These are phyloP conservation scores for Apiotrichum veenhuisii DNA, from an alignment of 1,284 basidiomycete species.

Conservation along the genomic window DNA sequence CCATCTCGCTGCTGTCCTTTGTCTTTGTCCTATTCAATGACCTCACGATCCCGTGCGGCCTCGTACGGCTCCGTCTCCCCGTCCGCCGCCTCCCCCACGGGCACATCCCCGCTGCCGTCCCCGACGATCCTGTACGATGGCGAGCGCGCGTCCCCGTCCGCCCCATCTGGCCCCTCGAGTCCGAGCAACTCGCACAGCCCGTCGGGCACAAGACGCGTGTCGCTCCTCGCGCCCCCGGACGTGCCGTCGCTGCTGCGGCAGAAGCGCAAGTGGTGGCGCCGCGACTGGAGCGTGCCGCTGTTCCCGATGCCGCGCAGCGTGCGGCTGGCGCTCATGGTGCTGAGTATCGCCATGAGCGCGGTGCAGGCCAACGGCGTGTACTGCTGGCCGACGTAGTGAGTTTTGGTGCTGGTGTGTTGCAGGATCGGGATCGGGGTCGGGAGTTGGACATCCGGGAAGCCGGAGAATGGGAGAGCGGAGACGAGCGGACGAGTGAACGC, in stretches of 20 bases:
- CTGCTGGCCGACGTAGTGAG: conserved; percentile 49
- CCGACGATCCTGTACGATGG: too few relatives aligned
- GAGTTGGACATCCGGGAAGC: background rate
- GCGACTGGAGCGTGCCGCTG: conserved; percentile 16
- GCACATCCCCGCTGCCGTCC: background rate
- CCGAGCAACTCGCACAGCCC: conserved; percentile 10
- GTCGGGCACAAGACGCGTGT: background rate
- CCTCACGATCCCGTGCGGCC: background rate
- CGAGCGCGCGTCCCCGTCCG: too few relatives aligned
- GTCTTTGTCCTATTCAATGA: background rate
- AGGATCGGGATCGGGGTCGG: background rate
- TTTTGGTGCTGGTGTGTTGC: background rate
- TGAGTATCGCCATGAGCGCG: conserved; percentile 36
- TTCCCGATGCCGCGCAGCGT: conserved; percentile 22
- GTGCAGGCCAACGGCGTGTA: conserved; percentile 51
- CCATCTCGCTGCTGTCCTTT: too few relatives aligned
- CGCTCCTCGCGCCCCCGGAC: conserved; percentile 26
- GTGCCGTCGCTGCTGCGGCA: conserved; percentile 25
- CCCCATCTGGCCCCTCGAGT: background rate
- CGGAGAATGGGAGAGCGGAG: too few relatives aligned
- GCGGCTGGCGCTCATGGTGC: conserved; percentile 36
- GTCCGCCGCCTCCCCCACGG: background rate
- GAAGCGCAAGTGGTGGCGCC: conserved; percentile 29
- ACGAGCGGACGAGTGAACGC: too few relatives aligned
- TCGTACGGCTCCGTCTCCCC: too few relatives aligned